Evolutionary conservation across 225 moss, liverwort and hornwort species (phyloP).

Genomic region (Pseudoscleropodium purum): DNA sequence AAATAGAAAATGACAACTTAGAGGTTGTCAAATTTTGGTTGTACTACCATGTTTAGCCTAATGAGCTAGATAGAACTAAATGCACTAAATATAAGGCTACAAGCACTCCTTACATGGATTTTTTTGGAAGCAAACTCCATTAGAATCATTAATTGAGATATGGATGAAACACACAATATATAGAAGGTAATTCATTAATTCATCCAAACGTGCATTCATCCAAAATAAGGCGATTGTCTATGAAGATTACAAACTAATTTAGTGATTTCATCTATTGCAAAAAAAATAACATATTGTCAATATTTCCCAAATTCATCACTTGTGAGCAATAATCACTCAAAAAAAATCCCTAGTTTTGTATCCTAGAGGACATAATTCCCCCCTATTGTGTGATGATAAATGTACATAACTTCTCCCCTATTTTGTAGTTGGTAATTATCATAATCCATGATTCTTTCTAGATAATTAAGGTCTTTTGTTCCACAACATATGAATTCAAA

Average conservation of each 20-base stretch:
- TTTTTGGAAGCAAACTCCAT: background rate
- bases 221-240: too few relatives aligned
- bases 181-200: background rate
- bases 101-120: fast-evolving
- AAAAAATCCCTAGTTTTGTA: background rate
- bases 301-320: fast-evolving
- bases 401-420: background rate
- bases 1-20: background rate
- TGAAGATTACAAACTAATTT: background rate
- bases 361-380: too few relatives aligned
- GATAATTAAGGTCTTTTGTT: background rate
- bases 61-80: background rate
- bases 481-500: background rate
- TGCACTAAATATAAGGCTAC: too few relatives aligned
- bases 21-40: fast-evolving
- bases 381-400: fast-evolving
- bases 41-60: fast-evolving
- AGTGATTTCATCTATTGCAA: background rate
- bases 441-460: background rate
- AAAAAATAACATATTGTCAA: background rate
- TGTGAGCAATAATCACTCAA: background rate
- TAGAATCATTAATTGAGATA: background rate
- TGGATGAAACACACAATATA: background rate
- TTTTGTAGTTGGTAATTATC: background rate
- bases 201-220: background rate